phyloP scores from a whole-genome alignment of 176 grass and related monocot species.

The Chloris gayana region DNA sequence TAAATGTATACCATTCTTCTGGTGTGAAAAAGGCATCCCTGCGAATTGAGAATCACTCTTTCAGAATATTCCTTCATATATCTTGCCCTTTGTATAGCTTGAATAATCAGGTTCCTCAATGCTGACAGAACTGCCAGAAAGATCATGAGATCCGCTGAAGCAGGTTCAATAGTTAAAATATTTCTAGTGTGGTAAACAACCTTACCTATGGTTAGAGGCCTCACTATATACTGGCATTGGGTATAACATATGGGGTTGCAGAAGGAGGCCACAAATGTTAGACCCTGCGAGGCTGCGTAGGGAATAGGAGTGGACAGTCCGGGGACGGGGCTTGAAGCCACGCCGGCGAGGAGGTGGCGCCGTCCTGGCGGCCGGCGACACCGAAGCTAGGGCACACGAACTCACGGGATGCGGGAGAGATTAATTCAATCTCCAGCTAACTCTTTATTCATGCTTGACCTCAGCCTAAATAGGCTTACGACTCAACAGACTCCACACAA shows the following conservation, averaged over 20 bases:
- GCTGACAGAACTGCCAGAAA: slow-evolving; percentile 60
- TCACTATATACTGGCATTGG: slow-evolving; percentile 96
- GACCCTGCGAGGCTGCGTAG: no score
- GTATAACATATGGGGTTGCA: slow-evolving; percentile 70
- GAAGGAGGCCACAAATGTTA: slow-evolving; percentile 73
- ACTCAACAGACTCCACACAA: no score
- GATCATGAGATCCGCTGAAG: neutral
- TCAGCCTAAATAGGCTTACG: no score
- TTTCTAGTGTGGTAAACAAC: slow-evolving; percentile 7
- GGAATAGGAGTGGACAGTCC: no score
- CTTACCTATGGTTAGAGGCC: slow-evolving; percentile 97
- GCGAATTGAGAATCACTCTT: slow-evolving; percentile 60
- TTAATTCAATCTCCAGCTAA: no score
- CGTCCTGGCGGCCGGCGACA: no score
- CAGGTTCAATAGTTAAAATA: slow-evolving; percentile 21
- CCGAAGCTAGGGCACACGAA: no score
- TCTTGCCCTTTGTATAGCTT: slow-evolving; percentile 69
- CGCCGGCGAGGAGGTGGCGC: no score
- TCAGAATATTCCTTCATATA: slow-evolving; percentile 68
- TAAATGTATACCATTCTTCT: slow-evolving; percentile 84
- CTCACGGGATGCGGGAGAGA: no score
- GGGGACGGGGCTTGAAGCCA: no score
- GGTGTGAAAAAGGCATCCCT: slow-evolving; percentile 93
- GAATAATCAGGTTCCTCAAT: slow-evolving; percentile 77
- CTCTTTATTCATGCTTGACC: no score